These are phyloP conservation scores for Talaromyces marneffei DNA, from an alignment of 2,329 filamentous ascomycete species.

Conservation along the genomic window DNA sequence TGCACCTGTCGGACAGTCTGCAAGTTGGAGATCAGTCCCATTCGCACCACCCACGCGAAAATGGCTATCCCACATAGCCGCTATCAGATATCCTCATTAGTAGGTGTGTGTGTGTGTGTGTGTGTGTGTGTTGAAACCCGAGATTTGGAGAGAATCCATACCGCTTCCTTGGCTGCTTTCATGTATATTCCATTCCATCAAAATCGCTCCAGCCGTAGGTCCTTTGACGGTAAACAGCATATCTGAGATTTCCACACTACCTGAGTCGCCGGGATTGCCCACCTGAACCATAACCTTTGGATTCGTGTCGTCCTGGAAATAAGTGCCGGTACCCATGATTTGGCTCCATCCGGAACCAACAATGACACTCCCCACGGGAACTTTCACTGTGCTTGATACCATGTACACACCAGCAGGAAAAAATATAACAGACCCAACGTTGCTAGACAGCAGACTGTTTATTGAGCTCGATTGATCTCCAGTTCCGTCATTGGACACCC, in stretches of 20 bases:
- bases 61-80: slow-evolving; percentile 27
- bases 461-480: slow-evolving; percentile 38
- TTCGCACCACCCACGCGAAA: slow-evolving; percentile 35
- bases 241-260: slow-evolving; percentile 33
- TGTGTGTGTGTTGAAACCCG: too few species aligned
- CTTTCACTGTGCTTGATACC: slow-evolving; percentile 62
- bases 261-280: slow-evolving; percentile 26
- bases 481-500: too few species aligned
- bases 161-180: slow-evolving; percentile 17
- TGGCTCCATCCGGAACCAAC: slow-evolving; percentile 50
- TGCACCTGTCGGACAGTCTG: slow-evolving; percentile 25
- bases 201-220: slow-evolving; percentile 30
- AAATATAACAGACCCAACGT: slow-evolving; percentile 52
- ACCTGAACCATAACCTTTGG: slow-evolving; percentile 11
- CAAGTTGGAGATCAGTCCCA: slow-evolving; percentile 28
- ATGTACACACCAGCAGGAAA: slow-evolving; percentile 71
- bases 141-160: too few species aligned
- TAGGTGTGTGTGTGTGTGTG: too few species aligned
- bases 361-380: slow-evolving; percentile 55
- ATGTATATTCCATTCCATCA: slow-evolving; percentile 35
- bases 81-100: slow-evolving; percentile 4
- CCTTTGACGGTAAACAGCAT: slow-evolving; percentile 33
- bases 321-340: slow-evolving; percentile 28
- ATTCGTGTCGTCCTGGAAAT: slow-evolving; percentile 21
- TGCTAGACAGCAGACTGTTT: slow-evolving; percentile 21